phyloP scores from a whole-genome alignment of 1,284 basidiomycete genomes.

The Papiliotrema terrestris region DNA sequence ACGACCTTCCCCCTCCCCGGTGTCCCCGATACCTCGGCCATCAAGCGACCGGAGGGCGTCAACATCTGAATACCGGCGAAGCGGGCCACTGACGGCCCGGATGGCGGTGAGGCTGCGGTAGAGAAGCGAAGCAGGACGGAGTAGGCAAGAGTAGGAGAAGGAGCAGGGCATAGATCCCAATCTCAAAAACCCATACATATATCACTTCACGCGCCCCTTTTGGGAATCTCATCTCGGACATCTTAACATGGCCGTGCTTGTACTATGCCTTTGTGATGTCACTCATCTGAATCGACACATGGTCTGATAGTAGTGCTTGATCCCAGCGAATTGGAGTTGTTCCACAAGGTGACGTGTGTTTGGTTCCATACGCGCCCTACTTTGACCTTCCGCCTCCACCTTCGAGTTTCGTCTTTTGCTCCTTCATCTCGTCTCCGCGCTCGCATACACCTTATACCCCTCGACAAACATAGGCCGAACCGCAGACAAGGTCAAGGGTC shows the following conservation, averaged over 20 bases:
- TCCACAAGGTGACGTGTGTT: not conserved
- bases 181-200: not conserved
- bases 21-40: slow-evolving; percentile 60
- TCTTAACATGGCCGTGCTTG: slow-evolving; percentile 11
- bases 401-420: slow-evolving; percentile 3
- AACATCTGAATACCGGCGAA: slow-evolving; percentile 25
- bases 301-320: no score
- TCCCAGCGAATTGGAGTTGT: no score
- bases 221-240: slow-evolving; percentile 1
- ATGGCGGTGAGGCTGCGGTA: not conserved
- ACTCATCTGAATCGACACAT: not conserved
- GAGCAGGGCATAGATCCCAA: not conserved
- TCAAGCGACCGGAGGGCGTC: slow-evolving; percentile 44
- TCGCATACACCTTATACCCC: no score
- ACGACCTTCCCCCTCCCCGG: slow-evolving; percentile 89
- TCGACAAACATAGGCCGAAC: no score
- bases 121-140: not conserved
- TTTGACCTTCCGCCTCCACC: slow-evolving; percentile 1
- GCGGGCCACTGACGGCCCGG: not conserved
- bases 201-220: not conserved
- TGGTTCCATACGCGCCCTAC: not conserved
- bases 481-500: no score
- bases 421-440: no score
- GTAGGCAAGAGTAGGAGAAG: not conserved
- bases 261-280: slow-evolving; percentile 4